phyloP scores from a whole-genome alignment of 495 filamentous ascomycete genomes.

The Hyaloscypha variabilis region DNA sequence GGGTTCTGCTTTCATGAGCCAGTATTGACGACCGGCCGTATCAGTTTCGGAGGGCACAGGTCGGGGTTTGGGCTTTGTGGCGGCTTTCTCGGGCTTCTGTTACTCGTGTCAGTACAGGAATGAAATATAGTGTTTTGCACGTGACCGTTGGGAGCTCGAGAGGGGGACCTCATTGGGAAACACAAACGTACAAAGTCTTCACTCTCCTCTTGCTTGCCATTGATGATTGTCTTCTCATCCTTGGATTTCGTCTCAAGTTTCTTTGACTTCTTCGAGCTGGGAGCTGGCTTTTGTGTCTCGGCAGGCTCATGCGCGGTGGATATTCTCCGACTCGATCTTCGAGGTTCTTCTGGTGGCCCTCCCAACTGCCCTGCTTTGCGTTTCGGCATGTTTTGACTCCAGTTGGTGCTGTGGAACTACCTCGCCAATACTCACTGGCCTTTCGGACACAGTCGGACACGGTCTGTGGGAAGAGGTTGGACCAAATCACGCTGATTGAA shows the following conservation, averaged over 20 bases:
- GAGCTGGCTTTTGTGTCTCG: conserved; percentile 1
- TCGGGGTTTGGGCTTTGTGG: conserved; percentile 5
- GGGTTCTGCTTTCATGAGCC: conserved; percentile 96
- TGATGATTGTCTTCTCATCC: not conserved
- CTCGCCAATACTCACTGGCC: not conserved
- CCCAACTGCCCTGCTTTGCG: conserved; percentile 27
- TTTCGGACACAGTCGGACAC: not conserved
- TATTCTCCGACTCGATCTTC: conserved; percentile 21
- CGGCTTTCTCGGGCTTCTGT: conserved; percentile 6
- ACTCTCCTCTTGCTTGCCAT: not conserved
- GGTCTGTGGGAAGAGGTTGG: not conserved
- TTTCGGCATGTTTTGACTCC: conserved; percentile 22
- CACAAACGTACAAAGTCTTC: not conserved
- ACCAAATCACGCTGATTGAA: not conserved
- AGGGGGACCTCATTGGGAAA: no score
- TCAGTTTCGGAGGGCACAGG: not conserved
- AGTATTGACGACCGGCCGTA: conserved; percentile 56
- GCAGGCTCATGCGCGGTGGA: conserved; percentile 12
- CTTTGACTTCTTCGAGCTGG: not conserved
- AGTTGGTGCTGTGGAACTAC: no score
- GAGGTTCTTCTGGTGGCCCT: not conserved
- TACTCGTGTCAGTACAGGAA: not conserved
- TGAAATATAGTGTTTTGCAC: not conserved
- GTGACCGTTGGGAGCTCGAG: no score
- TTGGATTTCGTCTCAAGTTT: not conserved